phyloP scores from a whole-genome alignment of 495 filamentous ascomycete genomes.

The Aspergillus bridgeri region DNA sequence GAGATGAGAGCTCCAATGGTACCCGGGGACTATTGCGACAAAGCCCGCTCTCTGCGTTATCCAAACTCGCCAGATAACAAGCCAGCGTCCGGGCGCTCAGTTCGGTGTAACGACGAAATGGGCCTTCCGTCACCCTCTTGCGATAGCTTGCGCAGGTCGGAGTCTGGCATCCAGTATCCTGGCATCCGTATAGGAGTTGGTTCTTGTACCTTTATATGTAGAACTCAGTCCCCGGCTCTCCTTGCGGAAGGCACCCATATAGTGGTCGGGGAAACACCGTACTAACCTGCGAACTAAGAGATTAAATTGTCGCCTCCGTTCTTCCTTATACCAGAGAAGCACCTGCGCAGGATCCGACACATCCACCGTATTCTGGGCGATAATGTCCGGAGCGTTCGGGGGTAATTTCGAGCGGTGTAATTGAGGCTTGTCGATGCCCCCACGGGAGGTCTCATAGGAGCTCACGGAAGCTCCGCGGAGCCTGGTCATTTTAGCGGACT shows the following conservation, averaged over 20 bases:
- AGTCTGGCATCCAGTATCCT: constrained; percentile 63
- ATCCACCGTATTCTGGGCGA: constrained; percentile 48
- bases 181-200: constrained; percentile 82
- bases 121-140: constrained; percentile 60
- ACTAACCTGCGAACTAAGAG: constrained; percentile 50
- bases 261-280: background rate
- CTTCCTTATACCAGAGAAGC: constrained; percentile 46
- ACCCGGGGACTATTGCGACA: constrained; percentile 56
- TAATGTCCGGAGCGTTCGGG: constrained; percentile 45
- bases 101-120: constrained; percentile 68
- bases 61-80: constrained; percentile 71
- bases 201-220: constrained; percentile 62
- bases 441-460: constrained; percentile 30
- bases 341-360: constrained; percentile 45
- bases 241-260: background rate
- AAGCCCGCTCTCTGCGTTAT: constrained; percentile 70
- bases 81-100: constrained; percentile 74
- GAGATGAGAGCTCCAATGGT: constrained; percentile 26
- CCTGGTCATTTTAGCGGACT: constrained; percentile 39
- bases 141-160: constrained; percentile 79
- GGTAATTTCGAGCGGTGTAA: constrained; percentile 45
- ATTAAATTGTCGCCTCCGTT: constrained; percentile 50
- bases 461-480: constrained; percentile 46
- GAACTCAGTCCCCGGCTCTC: constrained; percentile 8
- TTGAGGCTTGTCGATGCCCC: constrained; percentile 28